phyloP scores from a whole-genome alignment of 2,329 filamentous ascomycete species.

The Aspergillus ibericus region DNA sequence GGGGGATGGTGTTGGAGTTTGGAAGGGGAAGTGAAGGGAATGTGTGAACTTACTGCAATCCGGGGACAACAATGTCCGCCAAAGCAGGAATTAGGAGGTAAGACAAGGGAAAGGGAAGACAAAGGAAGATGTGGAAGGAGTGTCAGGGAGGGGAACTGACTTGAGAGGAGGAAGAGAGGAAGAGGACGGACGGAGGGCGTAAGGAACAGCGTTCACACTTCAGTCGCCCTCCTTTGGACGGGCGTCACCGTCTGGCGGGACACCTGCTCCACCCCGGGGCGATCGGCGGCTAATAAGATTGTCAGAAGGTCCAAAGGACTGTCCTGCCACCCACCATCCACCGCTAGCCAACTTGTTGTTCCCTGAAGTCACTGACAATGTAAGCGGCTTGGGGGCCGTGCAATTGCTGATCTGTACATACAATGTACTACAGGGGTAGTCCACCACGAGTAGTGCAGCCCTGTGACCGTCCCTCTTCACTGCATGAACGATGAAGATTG shows the following conservation, averaged over 20 bases:
- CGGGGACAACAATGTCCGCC: constrained; percentile 1
- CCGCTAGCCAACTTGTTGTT: not conserved
- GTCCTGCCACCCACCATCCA: constrained; percentile 11
- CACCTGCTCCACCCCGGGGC: constrained; percentile 33
- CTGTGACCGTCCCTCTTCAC: not conserved
- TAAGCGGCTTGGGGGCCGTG: not conserved
- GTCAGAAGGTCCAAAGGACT: constrained; percentile 21
- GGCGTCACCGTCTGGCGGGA: constrained; percentile 34
- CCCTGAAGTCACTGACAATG: not conserved
- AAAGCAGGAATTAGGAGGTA: not conserved
- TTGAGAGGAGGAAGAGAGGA: constrained; percentile 13
- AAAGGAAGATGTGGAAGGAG: not conserved
- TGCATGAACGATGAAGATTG: not conserved
- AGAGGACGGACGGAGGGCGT: constrained; percentile 21
- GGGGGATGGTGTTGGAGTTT: constrained; percentile 10
- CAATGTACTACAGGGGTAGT: no score
- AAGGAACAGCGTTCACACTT: not conserved
- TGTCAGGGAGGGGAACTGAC: constrained; percentile 1
- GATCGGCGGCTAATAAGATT: constrained; percentile 37
- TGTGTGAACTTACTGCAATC: constrained; percentile 14
- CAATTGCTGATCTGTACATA: not conserved
- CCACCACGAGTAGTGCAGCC: not conserved
- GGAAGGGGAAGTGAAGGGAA: constrained; percentile 10
- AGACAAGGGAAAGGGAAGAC: constrained; percentile 5
- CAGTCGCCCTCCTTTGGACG: constrained; percentile 13